A percentile compares a stretch with the other conserved stretches of the same genome.
phyloP scores from a whole-genome alignment of 2,329 filamentous ascomycete species.

The Paecilomyces sp. region DNA sequence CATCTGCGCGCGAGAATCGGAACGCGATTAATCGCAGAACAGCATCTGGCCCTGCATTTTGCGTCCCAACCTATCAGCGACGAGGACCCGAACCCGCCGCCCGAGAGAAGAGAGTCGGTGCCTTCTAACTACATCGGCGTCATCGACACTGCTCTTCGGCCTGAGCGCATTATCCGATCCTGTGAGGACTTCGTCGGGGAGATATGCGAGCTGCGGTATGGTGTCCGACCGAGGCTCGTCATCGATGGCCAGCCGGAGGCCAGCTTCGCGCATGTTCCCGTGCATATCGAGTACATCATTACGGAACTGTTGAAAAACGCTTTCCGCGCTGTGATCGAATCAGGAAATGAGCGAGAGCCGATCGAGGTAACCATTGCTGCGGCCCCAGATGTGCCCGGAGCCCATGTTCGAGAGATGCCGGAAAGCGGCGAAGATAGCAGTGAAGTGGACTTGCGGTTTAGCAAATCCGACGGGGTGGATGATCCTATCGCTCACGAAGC shows the following conservation, averaged over 20 bases:
- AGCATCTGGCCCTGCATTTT: constrained; percentile 86
- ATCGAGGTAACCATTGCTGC: constrained; percentile 88
- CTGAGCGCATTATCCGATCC: constrained; percentile 70
- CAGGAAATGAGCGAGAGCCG: constrained; percentile 68
- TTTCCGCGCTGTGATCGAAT: constrained; percentile 87
- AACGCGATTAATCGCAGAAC: constrained; percentile 87
- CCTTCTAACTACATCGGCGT: constrained; percentile 74
- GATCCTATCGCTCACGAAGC: constrained; percentile 23
- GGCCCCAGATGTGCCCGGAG: constrained; percentile 44
- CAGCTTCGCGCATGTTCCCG: constrained; percentile 88
- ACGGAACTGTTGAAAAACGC: constrained; percentile 96
- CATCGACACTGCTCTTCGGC: constrained; percentile 83
- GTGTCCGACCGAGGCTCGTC: constrained; percentile 69
- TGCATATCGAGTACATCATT: constrained; percentile 94
- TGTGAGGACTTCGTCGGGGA: constrained; percentile 90
- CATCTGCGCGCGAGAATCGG: constrained; percentile 91
- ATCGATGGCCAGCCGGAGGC: constrained; percentile 82
- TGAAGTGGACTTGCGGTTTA: constrained; percentile 23
- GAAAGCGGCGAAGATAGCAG: constrained; percentile 8
- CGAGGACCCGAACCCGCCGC: constrained; percentile 33
- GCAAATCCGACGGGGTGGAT: constrained; percentile 16
- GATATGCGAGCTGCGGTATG: constrained; percentile 94
- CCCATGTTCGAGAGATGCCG: constrained; percentile 16
- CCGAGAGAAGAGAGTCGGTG: constrained; percentile 14
- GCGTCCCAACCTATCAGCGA: constrained; percentile 66